Conservation (phyloP, 1,139 yeast genomes). For the Hyphopichia khmerensis region DNA sequence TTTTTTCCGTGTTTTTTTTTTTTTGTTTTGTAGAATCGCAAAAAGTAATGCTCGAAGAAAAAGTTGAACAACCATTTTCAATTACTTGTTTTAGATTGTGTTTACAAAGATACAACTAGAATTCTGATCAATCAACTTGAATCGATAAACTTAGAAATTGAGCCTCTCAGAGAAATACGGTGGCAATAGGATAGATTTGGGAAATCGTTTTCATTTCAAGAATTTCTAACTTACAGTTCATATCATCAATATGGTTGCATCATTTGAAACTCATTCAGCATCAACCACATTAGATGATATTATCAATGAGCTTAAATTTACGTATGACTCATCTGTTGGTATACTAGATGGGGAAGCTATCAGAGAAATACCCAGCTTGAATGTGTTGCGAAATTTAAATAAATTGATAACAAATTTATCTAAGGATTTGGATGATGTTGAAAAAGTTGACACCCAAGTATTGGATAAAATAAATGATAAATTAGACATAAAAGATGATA, state of each 20-base stretch:
- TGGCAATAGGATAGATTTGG: too few species aligned
- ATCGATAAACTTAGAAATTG: too few species aligned
- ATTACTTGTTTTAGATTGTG: background rate
- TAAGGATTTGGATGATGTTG: conserved; percentile 48
- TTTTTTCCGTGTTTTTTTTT: too few species aligned
- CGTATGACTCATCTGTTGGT: conserved; percentile 61
- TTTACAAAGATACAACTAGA: too few species aligned
- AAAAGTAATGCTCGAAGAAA: background rate
- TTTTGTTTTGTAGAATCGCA: too few species aligned
- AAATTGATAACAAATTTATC: conserved; percentile 49
- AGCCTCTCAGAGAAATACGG: too few species aligned
- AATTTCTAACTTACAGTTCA: too few species aligned
- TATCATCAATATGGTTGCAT: background rate
- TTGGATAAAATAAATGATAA: conserved; percentile 22
- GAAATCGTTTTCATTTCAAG: too few species aligned
- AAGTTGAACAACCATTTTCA: background rate
- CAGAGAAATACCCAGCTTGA: conserved; percentile 45
- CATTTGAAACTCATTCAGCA: conserved; percentile 26
- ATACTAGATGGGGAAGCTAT: conserved; percentile 58
- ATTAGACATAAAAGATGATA: conserved; percentile 10
- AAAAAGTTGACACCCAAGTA: conserved; percentile 42
- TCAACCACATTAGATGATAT: conserved; percentile 51
- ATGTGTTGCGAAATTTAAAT: conserved; percentile 45
- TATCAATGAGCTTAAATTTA: conserved; percentile 49
- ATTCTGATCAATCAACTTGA: too few species aligned